Evolutionary conservation across 2,329 filamentous ascomycete species (phyloP).

Genomic region (Ophiostoma perfectum): DNA sequence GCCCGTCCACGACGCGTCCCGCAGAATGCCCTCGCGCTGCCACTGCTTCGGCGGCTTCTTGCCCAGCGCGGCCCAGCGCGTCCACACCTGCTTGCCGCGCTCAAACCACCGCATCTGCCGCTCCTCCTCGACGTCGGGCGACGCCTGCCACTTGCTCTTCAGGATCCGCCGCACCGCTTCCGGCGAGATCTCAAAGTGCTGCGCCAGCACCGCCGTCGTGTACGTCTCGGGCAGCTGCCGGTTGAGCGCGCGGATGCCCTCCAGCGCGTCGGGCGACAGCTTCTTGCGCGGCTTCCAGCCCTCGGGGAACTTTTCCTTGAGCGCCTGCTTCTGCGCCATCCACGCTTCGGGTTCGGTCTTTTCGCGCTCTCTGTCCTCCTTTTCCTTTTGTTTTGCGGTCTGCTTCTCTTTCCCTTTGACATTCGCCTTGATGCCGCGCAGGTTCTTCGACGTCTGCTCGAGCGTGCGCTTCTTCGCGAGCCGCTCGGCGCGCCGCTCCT

Average conservation of each 20-base stretch:
- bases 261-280: constrained; percentile 83
- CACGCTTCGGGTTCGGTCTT: constrained; percentile 42
- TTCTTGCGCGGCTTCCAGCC: constrained; percentile 80
- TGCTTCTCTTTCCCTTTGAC: not conserved
- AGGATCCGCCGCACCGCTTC: constrained; percentile 86
- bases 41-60: constrained; percentile 57
- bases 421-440: not conserved
- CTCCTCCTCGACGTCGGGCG: constrained; percentile 49
- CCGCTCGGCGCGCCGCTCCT: not conserved
- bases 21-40: constrained; percentile 46
- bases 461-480: constrained; percentile 4
- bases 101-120: constrained; percentile 58
- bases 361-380: not conserved
- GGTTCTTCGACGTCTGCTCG: not conserved
- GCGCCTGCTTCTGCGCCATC: constrained; percentile 68
- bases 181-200: constrained; percentile 77
- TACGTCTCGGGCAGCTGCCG: constrained; percentile 70
- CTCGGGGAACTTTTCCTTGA: constrained; percentile 72
- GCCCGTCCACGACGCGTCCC: constrained; percentile 26
- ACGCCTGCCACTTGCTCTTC: constrained; percentile 68
- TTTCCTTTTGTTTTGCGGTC: not conserved
- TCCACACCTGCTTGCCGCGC: constrained; percentile 56
- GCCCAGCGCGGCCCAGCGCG: constrained; percentile 54
- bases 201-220: constrained; percentile 65
- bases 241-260: constrained; percentile 82